Evolutionary conservation across 495 filamentous ascomycete genomes (phyloP).

Genomic region (Neurospora sp.): DNA sequence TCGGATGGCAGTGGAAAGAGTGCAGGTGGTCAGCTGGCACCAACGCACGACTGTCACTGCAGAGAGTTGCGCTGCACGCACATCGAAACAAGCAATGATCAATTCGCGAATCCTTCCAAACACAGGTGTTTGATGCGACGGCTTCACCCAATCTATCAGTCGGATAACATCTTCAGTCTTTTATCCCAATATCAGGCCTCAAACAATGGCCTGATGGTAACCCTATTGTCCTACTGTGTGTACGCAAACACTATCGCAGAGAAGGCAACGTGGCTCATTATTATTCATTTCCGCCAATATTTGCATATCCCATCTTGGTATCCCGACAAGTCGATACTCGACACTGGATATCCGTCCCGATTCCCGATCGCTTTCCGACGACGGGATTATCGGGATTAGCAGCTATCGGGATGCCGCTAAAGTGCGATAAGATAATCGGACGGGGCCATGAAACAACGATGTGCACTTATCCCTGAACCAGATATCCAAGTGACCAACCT

Average conservation of each 20-base stretch:
- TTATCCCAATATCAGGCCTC: neutral
- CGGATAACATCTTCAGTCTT: neutral
- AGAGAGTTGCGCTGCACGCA: neutral
- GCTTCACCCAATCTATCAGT: no score
- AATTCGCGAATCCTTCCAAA: neutral
- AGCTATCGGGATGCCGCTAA: neutral
- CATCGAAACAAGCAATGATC: neutral
- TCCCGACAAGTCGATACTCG: neutral
- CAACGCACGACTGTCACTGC: neutral
- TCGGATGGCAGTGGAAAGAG: no score
- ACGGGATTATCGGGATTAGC: neutral
- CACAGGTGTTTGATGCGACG: neutral
- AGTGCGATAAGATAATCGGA: neutral
- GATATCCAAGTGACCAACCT: neutral
- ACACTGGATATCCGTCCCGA: neutral
- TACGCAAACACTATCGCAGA: neutral
- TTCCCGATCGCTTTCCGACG: neutral
- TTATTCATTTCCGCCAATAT: neutral
- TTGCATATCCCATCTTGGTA: neutral
- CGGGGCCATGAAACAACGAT: neutral
- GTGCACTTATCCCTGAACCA: neutral
- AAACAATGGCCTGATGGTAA: neutral
- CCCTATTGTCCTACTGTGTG: neutral
- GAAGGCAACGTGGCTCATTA: neutral
- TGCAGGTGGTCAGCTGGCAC: neutral